Conservation (phyloP, 495 filamentous ascomycete genomes). For the Chlorociboria aeruginascens region DNA sequence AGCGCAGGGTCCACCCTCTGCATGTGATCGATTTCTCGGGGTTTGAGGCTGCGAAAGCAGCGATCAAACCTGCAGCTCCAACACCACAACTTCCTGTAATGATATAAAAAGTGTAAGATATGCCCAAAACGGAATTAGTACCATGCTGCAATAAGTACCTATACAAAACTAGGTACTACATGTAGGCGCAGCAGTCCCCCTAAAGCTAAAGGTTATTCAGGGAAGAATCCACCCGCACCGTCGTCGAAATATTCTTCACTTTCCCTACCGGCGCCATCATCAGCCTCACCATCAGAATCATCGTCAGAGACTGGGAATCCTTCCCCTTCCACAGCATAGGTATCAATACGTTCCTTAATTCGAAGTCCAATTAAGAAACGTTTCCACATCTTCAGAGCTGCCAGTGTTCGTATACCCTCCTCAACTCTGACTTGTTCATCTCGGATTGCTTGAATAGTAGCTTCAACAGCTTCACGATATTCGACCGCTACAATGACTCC, state of each 20-base stretch:
- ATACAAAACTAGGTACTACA: too few relatives aligned
- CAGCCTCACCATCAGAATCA: constrained; percentile 21
- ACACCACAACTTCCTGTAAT: too few relatives aligned
- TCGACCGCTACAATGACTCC: constrained; percentile 68
- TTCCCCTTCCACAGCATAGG: constrained; percentile 42
- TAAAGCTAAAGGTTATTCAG: constrained; percentile 14
- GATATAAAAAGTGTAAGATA: too few relatives aligned
- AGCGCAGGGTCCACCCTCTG: too few relatives aligned
- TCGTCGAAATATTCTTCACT: constrained; percentile 29
- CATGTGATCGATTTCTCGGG: too few relatives aligned
- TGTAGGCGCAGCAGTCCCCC: constrained; percentile 1
- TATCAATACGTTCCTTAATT: constrained; percentile 64
- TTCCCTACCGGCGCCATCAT: constrained; percentile 19
- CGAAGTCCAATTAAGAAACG: constrained; percentile 61
- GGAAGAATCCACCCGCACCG: constrained; percentile 17
- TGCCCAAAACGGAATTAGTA: too few relatives aligned
- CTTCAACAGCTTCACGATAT: constrained; percentile 56
- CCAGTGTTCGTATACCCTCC: constrained; percentile 38
- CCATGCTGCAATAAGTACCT: too few relatives aligned
- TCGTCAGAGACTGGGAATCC: constrained; percentile 9
- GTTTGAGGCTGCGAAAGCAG: too few relatives aligned
- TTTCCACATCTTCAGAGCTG: constrained; percentile 63
- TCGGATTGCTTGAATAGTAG: constrained; percentile 50
- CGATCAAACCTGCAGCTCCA: too few relatives aligned
- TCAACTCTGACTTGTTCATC: constrained; percentile 47